Percentiles rank a stretch among this genome's conserved stretches.
Conservation (phyloP, 2,329 filamentous ascomycete genomes). For the Microcyclosporella mali region DNA sequence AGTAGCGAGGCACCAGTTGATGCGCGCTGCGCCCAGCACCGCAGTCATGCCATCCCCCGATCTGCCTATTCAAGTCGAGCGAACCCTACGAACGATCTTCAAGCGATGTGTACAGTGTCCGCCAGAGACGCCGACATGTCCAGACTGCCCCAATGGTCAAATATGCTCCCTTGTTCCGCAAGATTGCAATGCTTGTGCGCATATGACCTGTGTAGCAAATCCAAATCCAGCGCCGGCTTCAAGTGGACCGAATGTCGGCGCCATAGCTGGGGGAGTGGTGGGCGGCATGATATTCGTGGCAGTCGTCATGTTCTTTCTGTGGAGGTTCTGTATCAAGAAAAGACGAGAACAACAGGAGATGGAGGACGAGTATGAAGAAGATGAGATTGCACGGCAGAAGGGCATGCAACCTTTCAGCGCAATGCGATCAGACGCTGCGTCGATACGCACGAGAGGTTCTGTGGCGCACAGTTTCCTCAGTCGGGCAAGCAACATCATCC, state of each 20-base stretch:
- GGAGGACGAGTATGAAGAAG: conserved; percentile 50
- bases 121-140: conserved; percentile 49
- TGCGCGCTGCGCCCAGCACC: background rate
- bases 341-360: conserved; percentile 60
- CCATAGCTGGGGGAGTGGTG: conserved; percentile 86
- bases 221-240: conserved; percentile 32
- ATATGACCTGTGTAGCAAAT: conserved; percentile 49
- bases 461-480: conserved; percentile 94
- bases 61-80: conserved; percentile 4
- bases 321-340: conserved; percentile 80
- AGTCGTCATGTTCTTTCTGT: conserved; percentile 72
- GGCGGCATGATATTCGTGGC: conserved; percentile 73
- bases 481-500: conserved; percentile 95
- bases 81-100: conserved; percentile 41
- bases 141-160: conserved; percentile 49
- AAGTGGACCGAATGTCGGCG: conserved; percentile 62
- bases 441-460: conserved; percentile 69
- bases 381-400: conserved; percentile 53
- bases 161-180: conserved; percentile 55
- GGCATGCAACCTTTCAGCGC: conserved; percentile 45
- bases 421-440: conserved; percentile 64
- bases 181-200: conserved; percentile 56
- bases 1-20: too few relatives aligned
- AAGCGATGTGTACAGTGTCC: conserved; percentile 57
- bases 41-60: background rate